Evolutionary conservation across 805 yeast species (phyloP).

Genomic region (Barnettozyma californica): DNA sequence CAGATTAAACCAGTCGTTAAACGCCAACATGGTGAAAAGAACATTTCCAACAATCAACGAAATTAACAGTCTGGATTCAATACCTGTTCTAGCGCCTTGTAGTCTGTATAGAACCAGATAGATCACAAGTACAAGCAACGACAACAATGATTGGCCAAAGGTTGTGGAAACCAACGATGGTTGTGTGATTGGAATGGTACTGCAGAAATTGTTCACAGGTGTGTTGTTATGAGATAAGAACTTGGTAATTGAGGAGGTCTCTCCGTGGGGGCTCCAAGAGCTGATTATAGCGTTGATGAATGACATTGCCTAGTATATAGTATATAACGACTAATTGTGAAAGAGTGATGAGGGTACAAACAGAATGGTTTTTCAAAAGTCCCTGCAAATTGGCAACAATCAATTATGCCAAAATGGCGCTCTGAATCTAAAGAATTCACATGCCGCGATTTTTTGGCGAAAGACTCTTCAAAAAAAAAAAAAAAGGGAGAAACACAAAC

Average conservation of each 20-base stretch:
- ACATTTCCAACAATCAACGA: conserved; percentile 21
- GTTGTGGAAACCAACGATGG: conserved; percentile 23
- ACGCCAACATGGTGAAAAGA: conserved; percentile 11
- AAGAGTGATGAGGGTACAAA: too few relatives aligned
- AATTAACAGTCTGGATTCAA: conserved; percentile 22
- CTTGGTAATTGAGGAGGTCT: conserved; percentile 10
- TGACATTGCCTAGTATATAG: conserved; percentile 3
- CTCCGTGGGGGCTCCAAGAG: conserved; percentile 8
- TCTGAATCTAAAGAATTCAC: not conserved
- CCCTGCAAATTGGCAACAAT: not conserved
- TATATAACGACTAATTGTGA: too few relatives aligned
- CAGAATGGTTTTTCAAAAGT: too few relatives aligned
- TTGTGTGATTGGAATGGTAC: conserved; percentile 17
- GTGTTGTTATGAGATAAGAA: conserved; percentile 23
- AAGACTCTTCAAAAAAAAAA: not conserved
- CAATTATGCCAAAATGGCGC: not conserved
- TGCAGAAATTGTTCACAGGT: conserved; percentile 23
- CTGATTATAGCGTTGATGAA: conserved; percentile 6
- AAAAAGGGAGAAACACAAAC: not conserved
- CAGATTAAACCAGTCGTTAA: conserved; percentile 24
- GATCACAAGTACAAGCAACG: conserved; percentile 9
- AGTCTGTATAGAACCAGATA: conserved; percentile 12
- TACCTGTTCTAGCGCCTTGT: conserved; percentile 8
- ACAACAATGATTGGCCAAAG: conserved; percentile 21
- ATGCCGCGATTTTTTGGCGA: not conserved